Base-by-base conservation (phyloP, 2,329 filamentous ascomycete species). In the Didymella keratinophila region DNA sequence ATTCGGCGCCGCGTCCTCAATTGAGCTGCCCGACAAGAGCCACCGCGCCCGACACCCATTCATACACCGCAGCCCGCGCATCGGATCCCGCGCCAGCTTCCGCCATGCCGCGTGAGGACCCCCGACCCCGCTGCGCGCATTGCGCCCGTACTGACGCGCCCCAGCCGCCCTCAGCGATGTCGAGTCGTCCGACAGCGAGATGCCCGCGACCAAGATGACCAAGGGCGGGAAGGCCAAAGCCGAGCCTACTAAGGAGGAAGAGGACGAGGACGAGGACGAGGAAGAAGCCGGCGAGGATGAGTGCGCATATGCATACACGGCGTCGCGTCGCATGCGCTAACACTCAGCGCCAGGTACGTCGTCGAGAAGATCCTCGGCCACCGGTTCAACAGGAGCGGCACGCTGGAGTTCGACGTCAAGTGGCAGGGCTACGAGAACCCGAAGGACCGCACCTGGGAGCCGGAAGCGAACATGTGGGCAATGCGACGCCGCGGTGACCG, bases 391-490 rank as follows among this genome's bases (percentile, higher is more conserved):
- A 69, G 71, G 69, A 68, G 68, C 58, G 69, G 68, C 58, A 51
- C 51, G 10, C 56, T 72, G 0, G 82, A 83, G 45, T 93, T 89
- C 70, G 83, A 89, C 50, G 89, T 95, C 34, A 93, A 94, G 69
- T 95, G 91, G 91, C 86, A 91, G 63, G 91, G 91, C 3, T 95
- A 89, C 61, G 86, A 90, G 0, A 84, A 87, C 61, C 86, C 87
- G 61, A 75, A 80, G 0, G 91, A 95, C 65, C 78, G 86, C 69
- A 95, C 91, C 0, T 94, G 90, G 91, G 91, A 95, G 72, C 88
- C 89, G 0, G 88, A 91, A 67, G 86, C 87, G 11, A 93, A 93
- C 66, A 79, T 92, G 85, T 87, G 76, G 58, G 82, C 64, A 12
- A 27, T 16, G 45, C 49, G 9, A n/a, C 30, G 21, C 25, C 7